Percentiles rank a stretch among this genome's conserved stretches.
phyloP scores from a whole-genome alignment of 805 yeast genomes.

The Starmerella sirachaensis region DNA sequence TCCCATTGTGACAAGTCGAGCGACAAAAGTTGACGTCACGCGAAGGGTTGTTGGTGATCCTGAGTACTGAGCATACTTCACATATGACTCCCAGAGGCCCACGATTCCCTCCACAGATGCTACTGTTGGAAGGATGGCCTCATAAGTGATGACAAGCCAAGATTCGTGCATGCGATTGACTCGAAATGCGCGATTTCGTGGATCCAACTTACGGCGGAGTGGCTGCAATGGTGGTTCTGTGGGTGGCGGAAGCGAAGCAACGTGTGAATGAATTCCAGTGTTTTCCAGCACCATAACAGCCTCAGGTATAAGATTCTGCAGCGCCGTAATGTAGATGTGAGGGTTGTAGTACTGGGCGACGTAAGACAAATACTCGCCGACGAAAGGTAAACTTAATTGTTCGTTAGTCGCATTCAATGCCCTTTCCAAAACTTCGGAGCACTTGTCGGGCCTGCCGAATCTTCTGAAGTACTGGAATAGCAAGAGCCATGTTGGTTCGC shows the following conservation, averaged over 20 bases:
- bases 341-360: slow-evolving; percentile 20
- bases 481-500: slow-evolving; percentile 20
- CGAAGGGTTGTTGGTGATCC: slow-evolving; percentile 8
- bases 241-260: slow-evolving; percentile 1
- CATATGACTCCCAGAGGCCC: slow-evolving; percentile 16
- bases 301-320: slow-evolving; percentile 19
- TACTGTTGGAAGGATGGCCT: slow-evolving; percentile 21
- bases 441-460: slow-evolving; percentile 23
- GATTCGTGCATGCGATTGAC: slow-evolving; percentile 17
- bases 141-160: slow-evolving; percentile 22
- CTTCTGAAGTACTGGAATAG: slow-evolving; percentile 24
- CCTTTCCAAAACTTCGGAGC: slow-evolving; percentile 21
- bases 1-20: slow-evolving; percentile 13
- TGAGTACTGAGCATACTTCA: slow-evolving; percentile 1
- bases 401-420: slow-evolving; percentile 11
- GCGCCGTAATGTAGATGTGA: slow-evolving; percentile 15
- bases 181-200: slow-evolving; percentile 5
- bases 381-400: slow-evolving; percentile 17
- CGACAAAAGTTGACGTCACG: slow-evolving; percentile 23
- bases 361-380: slow-evolving; percentile 23
- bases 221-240: slow-evolving; percentile 1
- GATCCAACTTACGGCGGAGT: not conserved
- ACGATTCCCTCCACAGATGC: slow-evolving; percentile 13
- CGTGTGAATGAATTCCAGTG: slow-evolving; percentile 16
- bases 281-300: slow-evolving; percentile 7